phyloP scores from a whole-genome alignment of 164 flowering plant species.

The Saururus chinensis region DNA sequence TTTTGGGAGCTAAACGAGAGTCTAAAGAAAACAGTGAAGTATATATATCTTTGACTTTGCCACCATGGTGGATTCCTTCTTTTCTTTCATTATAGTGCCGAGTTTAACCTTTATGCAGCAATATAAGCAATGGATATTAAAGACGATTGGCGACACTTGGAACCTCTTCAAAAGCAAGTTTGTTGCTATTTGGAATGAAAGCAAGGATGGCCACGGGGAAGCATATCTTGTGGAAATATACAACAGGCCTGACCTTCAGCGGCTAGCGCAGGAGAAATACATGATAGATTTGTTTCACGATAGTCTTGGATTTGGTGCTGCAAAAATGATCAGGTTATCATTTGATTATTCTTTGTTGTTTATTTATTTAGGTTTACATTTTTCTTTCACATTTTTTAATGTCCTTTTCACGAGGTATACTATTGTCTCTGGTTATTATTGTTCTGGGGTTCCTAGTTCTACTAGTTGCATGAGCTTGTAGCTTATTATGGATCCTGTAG shows the following conservation, averaged over 20 bases:
- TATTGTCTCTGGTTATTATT: too few species aligned
- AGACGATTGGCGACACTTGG: constrained; percentile 68
- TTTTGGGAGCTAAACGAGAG: too few species aligned
- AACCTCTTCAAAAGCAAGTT: constrained; percentile 70
- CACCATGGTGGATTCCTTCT: too few species aligned
- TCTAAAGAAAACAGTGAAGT: too few species aligned
- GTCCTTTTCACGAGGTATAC: too few species aligned
- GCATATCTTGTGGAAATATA: constrained; percentile 80
- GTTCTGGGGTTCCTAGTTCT: too few species aligned
- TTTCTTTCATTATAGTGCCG: too few species aligned
- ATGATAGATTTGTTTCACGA: constrained; percentile 73
- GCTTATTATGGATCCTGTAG: too few species aligned
- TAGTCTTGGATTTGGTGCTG: constrained; percentile 91
- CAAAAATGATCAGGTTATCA: constrained; percentile 86
- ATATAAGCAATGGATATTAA: constrained; percentile 78
- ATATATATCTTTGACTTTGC: too few species aligned
- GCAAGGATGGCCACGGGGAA: constrained; percentile 65
- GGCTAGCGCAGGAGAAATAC: constrained; percentile 40
- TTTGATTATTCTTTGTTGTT: not conserved
- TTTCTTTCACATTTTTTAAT: too few species aligned
- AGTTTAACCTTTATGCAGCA: constrained; percentile 25
- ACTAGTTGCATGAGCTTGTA: too few species aligned
- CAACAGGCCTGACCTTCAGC: constrained; percentile 49
- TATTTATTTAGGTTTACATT: not conserved
- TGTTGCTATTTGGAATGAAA: constrained; percentile 58